These are phyloP conservation scores for Spongospora subterranea DNA, from an alignment of 208 protist genomes.

Conservation along the genomic window DNA sequence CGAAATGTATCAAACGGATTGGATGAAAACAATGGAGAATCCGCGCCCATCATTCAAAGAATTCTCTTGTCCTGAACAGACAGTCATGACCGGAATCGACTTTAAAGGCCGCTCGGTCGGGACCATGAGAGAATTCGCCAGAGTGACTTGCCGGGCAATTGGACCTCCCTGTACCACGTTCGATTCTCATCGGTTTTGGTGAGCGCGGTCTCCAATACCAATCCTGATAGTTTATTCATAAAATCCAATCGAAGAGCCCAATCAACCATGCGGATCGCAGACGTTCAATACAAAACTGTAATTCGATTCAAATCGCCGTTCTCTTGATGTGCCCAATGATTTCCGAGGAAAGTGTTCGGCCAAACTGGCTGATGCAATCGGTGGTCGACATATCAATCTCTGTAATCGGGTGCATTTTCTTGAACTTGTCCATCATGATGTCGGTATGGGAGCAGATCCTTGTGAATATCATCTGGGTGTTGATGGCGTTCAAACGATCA, in stretches of 20 bases:
- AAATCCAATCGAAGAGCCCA: background rate
- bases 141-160: background rate
- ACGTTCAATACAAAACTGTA: background rate
- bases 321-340: constrained; percentile 43
- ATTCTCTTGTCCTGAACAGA: too few species aligned
- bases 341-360: background rate
- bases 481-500: background rate
- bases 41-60: too few species aligned
- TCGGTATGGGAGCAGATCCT: constrained; percentile 1
- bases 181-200: background rate
- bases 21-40: too few species aligned
- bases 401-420: constrained; percentile 21
- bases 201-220: background rate
- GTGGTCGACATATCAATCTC: constrained; percentile 25
- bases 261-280: background rate
- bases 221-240: background rate
- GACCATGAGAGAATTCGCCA: background rate
- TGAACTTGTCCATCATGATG: constrained; percentile 29
- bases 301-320: background rate
- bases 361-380: constrained; percentile 34
- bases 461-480: background rate
- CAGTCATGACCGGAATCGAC: too few species aligned
- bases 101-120: too few species aligned
- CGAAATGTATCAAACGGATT: too few species aligned
- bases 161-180: background rate